Evolutionary conservation across 192 early-diverging fungal species (phyloP), one percentile per base, ranked within the genome.

Genomic region (Coemansia sp.): DNA sequence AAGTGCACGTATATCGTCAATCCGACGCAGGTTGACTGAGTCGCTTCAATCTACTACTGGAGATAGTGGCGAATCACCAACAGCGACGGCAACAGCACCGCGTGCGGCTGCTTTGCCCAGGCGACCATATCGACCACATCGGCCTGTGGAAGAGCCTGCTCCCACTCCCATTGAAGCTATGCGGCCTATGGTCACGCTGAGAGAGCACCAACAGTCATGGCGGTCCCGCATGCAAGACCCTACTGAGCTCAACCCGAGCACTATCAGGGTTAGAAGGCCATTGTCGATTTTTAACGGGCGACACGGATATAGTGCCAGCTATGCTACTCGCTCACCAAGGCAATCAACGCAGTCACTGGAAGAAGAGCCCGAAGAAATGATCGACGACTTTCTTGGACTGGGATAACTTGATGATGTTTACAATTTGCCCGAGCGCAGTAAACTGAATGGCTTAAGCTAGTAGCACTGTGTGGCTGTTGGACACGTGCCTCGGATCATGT

Each of bases 401-500:
- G 45, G 15, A 19, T 46, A 19, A 46, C 5, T 17, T 53, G 25
- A 27, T 27, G 50, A 27, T 27, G 50, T 53, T 53, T 53, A 53
- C 50, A 12, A 4, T 57, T 57, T 57, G 29, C 31, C 15, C 29
- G 5, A 31, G 19, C 21, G 60, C 21, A 62, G 60, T 62, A 57
- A 57, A 6, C 4, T 12, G 53, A 3, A 53, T 27, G 25, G 25
- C 25, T 27, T 27, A 27, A 1, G 25, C 25, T 27, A 29, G 53
- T 34, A 57, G 11, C 21, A 3, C 25, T 23, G 1, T 23, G 50
- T 48, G 45, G 45, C 45, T n/a, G 19, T 48, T 11, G 53, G 7
- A 14, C 53, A 57, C 53, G 53, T 57, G 53, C 53, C 53, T 57
- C 53, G 14, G 53, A 57, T 57, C 53, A 57, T 9, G 29, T 32